Evolutionary conservation across 2,329 filamentous ascomycete species (phyloP), one percentile per base, ranked within the genome.

Genomic region (Metarhizium guizhouense): DNA sequence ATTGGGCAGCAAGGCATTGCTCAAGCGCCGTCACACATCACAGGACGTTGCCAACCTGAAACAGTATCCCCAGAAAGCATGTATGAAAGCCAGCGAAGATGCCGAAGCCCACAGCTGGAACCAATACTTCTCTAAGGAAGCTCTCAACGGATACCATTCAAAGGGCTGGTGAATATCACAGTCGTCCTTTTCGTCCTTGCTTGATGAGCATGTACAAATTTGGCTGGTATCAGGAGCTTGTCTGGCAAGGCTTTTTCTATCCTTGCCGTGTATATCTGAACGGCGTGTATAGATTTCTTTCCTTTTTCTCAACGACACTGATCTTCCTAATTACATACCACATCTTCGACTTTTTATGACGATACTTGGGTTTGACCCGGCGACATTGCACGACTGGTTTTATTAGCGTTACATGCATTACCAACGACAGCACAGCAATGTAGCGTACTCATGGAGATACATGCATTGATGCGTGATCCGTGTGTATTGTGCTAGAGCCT

Each of bases 21-120:
- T 96, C 56, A 95, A 96, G 77, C 84, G 93, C 59, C 81, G 90
- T 57, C 91, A 96, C 69, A 96, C 92, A 7, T 89, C 93, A 2
- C 88, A 93, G 61, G 92, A 96, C 67, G 85, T 96, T 60, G 88
- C 89, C 59, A 95, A 95, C 70, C 79, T 97, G 47, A 88, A 87
- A 73, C 84, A 94, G 69, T 90, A 87, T 65, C 88, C 90, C 5
- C 85, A 88, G 62, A 80, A 79, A 65, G 72, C 77, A 3, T 82
- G 77, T 70, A 82, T 81, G 72, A 77, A 80, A 72, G 77, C 77
- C 68, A 76, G 78, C 56, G 82, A 74, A 73, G 86, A 74, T 65
- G 77, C 79, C 59, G 87, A 87, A 65, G 83, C 85, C 64, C 84
- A 79, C 65, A 90, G 87, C 65, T 93, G 83, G 84, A 94, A 94